phyloP scores from a whole-genome alignment of 768 basidiomycete species.

The Russula brevipes region DNA sequence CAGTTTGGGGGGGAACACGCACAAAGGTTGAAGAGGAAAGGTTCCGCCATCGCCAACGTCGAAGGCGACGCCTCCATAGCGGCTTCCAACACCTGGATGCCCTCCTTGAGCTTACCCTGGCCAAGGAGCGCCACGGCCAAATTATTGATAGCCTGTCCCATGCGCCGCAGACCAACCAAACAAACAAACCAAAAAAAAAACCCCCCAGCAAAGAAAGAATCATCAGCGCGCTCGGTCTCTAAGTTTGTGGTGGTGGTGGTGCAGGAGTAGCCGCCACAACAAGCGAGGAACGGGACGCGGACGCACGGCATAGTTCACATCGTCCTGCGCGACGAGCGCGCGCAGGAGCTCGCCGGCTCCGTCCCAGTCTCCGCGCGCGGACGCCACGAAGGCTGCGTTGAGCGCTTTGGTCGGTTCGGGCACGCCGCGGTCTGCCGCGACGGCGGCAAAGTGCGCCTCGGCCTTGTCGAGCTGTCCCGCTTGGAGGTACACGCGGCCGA shows the following conservation, averaged over 20 bases:
- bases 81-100: slow-evolving; percentile 61
- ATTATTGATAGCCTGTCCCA: slow-evolving; percentile 63
- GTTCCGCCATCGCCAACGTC: slow-evolving; percentile 69
- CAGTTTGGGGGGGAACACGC: slow-evolving; percentile 26
- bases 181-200: too few species aligned
- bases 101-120: slow-evolving; percentile 72
- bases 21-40: slow-evolving; percentile 84
- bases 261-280: too few species aligned
- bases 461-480: slow-evolving; percentile 61
- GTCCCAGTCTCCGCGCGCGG: slow-evolving; percentile 67
- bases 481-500: slow-evolving; percentile 73
- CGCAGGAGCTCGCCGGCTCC: slow-evolving; percentile 44
- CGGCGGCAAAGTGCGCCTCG: slow-evolving; percentile 49
- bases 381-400: slow-evolving; percentile 62
- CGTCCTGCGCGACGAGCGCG: slow-evolving; percentile 45
- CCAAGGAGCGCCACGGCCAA: slow-evolving; percentile 65
- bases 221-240: too few species aligned
- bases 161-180: too few species aligned
- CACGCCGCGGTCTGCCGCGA: slow-evolving; percentile 42
- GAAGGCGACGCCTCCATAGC: slow-evolving; percentile 62
- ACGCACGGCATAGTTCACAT: slow-evolving; percentile 1
- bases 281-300: too few species aligned
- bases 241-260: too few species aligned
- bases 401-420: slow-evolving; percentile 42
- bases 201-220: too few species aligned